A percentile compares a stretch with the other conserved stretches of the same genome.
These are phyloP conservation scores for Thelonectria discophora DNA, from an alignment of 2,329 filamentous ascomycete genomes.

Conservation along the genomic window DNA sequence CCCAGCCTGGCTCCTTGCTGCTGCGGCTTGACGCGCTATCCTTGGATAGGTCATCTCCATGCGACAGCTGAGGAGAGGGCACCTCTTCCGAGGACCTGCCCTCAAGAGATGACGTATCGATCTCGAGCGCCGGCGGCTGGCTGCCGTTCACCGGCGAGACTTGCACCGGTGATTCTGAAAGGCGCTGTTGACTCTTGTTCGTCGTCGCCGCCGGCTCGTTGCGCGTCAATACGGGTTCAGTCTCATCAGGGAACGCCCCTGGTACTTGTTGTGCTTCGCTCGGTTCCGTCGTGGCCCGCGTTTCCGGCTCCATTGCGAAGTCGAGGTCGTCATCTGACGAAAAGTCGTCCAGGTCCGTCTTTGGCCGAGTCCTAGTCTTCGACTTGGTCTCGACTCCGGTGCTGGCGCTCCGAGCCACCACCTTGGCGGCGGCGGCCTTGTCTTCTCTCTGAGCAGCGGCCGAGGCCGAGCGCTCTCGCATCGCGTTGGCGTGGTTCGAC, in stretches of 20 bases:
- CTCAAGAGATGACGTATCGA: conserved; percentile 76
- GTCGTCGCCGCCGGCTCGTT: conserved; percentile 46
- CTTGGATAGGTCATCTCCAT: conserved; percentile 53
- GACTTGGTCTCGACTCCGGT: conserved; percentile 59
- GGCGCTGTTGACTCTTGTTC: conserved; percentile 45
- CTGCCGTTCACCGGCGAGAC: conserved; percentile 54
- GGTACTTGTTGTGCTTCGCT: conserved; percentile 46
- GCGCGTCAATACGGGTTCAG: conserved; percentile 44
- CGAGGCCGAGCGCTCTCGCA: conserved; percentile 46
- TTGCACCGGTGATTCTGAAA: conserved; percentile 75
- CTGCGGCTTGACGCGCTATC: conserved; percentile 49
- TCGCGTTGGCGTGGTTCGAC: conserved; percentile 45
- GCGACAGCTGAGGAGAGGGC: conserved; percentile 69
- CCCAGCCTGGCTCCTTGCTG: conserved; percentile 71
- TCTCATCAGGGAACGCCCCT: conserved; percentile 53
- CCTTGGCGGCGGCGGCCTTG: conserved; percentile 41
- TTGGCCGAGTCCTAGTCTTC: conserved; percentile 63
- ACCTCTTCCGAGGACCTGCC: conserved; percentile 71
- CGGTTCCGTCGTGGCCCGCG: conserved; percentile 30
- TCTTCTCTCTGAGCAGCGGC: conserved; percentile 51
- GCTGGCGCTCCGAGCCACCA: conserved; percentile 40
- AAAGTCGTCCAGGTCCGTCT: conserved; percentile 75
- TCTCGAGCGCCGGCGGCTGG: conserved; percentile 72
- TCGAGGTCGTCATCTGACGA: conserved; percentile 63
- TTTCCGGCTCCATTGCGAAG: conserved; percentile 41